Evolutionary conservation across 169 alveolate species (phyloP), one percentile per base, ranked within the genome.

Genomic region (Plasmodium coatneyi): DNA sequence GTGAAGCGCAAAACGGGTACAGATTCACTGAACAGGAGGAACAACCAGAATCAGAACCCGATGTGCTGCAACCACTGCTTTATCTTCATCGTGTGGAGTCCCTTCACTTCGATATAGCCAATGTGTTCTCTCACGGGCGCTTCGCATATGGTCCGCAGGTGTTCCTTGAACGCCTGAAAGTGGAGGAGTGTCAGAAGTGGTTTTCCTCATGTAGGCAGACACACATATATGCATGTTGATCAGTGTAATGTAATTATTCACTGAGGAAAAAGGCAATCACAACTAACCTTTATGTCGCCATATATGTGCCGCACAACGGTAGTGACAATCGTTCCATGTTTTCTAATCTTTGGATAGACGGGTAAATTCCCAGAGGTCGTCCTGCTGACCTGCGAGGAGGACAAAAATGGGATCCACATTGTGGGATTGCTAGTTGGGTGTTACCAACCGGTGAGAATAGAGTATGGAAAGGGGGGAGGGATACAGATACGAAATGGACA

Each of bases 341-440:
- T 96, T 16, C 97, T 49, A 6, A 97, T 96, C 82, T 96, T 96
- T 22, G 96, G 90, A 71, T 97, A 97, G n/a, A 97, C 98, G 10
- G 98, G 97, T 25, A 97, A 92, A 81, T 97, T 97, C 32, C 98
- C 98, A 0, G 98, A 97, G 10, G 98, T 96, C 5, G 98, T 97
- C 36, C 98, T 82, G 52, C 96, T 92, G n/a, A 97, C 98, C 98
- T 96, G 79, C 28, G 79, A 2, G 12, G 56, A 78, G 66, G 7
- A 19, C 4, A 79, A 12, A 56, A 43, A 54, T 30, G 32, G 0
- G 12, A 7, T 78, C 10, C 30, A 14, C 30, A 43, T 6, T 71
- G 70, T 71, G 16, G 10, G 22, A 28, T 30, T n/a, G 76, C 76
- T 9, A 22, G 9, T n/a, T 22, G 28, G 76, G 16, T 28, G 71